Evolutionary conservation across 2,329 filamentous ascomycete genomes (phyloP).

Genomic region (Fusarium sterilihyphosum): DNA sequence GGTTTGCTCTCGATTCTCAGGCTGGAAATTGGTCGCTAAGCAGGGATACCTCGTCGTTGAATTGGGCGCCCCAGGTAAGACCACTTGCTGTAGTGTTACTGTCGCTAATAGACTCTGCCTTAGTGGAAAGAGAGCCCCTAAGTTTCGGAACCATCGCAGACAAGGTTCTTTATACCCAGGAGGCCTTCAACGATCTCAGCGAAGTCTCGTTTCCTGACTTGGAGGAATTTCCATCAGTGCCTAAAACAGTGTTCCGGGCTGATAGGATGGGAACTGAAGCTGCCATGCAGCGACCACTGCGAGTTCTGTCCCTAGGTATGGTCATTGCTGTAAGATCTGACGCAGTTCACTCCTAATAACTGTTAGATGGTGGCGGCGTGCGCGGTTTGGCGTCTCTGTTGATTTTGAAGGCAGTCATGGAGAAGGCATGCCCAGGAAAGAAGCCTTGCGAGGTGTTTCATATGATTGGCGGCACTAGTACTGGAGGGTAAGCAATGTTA

Average conservation of each 20-base stretch:
- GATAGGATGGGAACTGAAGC: neutral
- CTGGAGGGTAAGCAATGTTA: neutral
- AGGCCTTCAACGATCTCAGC: neutral
- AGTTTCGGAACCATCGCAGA: neutral
- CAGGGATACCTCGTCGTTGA: neutral
- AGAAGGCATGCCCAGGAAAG: neutral
- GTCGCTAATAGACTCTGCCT: neutral
- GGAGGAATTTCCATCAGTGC: neutral
- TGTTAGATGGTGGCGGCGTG: neutral
- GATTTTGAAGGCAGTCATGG: neutral
- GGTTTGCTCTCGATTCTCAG: neutral
- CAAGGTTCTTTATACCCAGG: neutral
- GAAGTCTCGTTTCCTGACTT: neutral
- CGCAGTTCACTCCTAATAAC: neutral
- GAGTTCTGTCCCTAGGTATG: neutral
- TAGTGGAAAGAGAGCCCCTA: neutral
- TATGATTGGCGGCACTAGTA: neutral
- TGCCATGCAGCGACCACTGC: neutral
- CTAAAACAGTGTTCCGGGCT: fast-evolving
- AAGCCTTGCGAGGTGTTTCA: neutral
- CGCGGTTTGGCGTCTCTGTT: neutral
- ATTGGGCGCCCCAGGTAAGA: neutral
- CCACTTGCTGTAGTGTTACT: fast-evolving
- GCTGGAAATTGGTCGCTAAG: neutral
- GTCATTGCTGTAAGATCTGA: no score